Base-by-base conservation (phyloP, 2,329 filamentous ascomycete genomes). In the Xylariales sp. region DNA sequence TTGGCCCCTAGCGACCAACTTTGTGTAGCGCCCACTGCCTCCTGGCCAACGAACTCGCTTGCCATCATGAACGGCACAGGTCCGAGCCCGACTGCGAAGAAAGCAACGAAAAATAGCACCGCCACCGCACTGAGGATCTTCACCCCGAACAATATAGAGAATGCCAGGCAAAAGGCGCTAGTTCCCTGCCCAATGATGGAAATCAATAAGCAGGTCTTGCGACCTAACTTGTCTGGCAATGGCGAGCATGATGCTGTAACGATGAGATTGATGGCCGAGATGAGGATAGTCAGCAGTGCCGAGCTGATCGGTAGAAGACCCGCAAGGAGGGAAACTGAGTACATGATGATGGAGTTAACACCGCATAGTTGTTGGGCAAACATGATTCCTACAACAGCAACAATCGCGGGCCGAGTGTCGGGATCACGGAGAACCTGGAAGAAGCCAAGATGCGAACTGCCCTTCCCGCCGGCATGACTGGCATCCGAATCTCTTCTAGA, bases 341-440 rank as follows among this genome's bases (percentile, higher is more conserved):
- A 98, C 90, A 98, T 96, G 65, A 97, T 86, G 57, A 97, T 91
- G 44, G 86, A 91, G 74, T 98, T 97, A 68, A 97, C 91, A 34
- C 88, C 91, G 44, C 86, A 91, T 27, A 96, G 73, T 61, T 98
- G 93, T 61, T 97, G 93, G 1, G 87, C 84, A 44, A 90, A 74
- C 90, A 97, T 96, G 51, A 95, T 83, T 1, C 88, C 89, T 10
- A 95, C 76, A 3, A 95, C 87, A 4, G 90, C 88, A 45, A 93
- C 73, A 40, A 94, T 82, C 39, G 85, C 85, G 0, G 80, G 82
- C 3, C 83, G 77, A 54, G 86, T 86, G 7, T 78, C 67, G 0
- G 82, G 74, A 51, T 91, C 78, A 18, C 68, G 73, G 28, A 88
- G 62, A 8, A 90, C 86, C 45, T 82, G 62, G 25, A 82, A 54